A percentile compares a stretch with the other conserved stretches of the same genome.
Evolutionary conservation across 805 yeast species (phyloP).

Genomic region (Starmerella bombi): DNA sequence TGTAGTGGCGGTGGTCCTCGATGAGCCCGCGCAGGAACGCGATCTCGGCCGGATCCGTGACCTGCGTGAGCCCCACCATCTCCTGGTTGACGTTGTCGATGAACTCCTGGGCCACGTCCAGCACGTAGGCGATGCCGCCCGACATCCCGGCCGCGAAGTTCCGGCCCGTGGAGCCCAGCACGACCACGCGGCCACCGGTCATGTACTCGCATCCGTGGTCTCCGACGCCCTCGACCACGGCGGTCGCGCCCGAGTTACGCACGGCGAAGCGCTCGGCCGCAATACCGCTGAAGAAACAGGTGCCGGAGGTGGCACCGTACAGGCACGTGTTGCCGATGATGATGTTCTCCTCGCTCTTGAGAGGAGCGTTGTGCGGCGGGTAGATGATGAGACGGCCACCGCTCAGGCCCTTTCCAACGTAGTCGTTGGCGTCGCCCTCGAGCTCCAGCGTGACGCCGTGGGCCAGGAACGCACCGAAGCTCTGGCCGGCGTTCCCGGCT

Average conservation of each 20-base stretch:
- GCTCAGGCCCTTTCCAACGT: constrained; percentile 92
- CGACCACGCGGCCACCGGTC: constrained; percentile 98
- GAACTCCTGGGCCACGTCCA: constrained; percentile 91
- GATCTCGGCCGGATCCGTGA: constrained; percentile 80
- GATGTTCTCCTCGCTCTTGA: constrained; percentile 92
- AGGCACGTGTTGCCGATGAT: constrained; percentile 94
- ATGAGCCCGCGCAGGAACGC: constrained; percentile 85
- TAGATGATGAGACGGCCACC: constrained; percentile 89
- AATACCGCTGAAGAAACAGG: constrained; percentile 87
- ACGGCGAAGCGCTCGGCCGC: constrained; percentile 98
- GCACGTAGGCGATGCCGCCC: constrained; percentile 96
- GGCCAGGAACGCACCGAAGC: constrained; percentile 95
- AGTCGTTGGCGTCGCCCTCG: constrained; percentile 96
- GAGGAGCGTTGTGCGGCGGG: constrained; percentile 73
- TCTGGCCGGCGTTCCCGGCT: constrained; percentile 93
- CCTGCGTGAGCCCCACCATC: constrained; percentile 63
- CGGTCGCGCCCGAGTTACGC: constrained; percentile 95
- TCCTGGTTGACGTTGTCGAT: constrained; percentile 63
- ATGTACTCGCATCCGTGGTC: constrained; percentile 98
- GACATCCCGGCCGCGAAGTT: constrained; percentile 97
- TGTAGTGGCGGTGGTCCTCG: constrained; percentile 91
- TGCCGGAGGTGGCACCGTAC: constrained; percentile 94
- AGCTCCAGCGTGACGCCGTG: constrained; percentile 89
- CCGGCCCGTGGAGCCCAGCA: constrained; percentile 81
- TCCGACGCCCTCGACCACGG: constrained; percentile 94